phyloP scores from a whole-genome alignment of 192 early-diverging fungal species.

The Phlyctochytrium bullatum region DNA sequence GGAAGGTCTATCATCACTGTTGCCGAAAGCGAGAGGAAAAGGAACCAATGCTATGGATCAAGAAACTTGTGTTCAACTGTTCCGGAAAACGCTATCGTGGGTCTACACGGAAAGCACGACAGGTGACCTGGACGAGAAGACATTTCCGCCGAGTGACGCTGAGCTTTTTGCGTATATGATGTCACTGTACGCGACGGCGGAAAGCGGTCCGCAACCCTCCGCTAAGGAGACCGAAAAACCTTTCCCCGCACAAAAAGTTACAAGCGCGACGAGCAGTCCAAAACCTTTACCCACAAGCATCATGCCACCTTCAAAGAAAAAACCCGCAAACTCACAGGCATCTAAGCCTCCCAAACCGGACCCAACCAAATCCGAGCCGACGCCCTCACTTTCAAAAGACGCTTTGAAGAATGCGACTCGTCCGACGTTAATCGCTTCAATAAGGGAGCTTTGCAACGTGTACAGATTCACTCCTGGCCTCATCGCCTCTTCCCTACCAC shows the following conservation, averaged over 20 bases:
- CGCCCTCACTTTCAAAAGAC: too few relatives aligned
- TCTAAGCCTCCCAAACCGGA: background rate
- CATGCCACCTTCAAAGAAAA: background rate
- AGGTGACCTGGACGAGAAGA: background rate
- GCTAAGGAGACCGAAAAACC: background rate
- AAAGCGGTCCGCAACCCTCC: background rate
- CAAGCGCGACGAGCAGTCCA: background rate
- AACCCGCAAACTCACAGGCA: background rate
- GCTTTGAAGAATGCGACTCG: background rate
- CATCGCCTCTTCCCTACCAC: constrained; percentile 9
- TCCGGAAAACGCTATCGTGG: too few relatives aligned
- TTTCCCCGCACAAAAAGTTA: background rate
- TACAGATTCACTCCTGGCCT: constrained; percentile 25
- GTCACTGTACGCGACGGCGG: background rate
- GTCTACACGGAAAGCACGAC: too few relatives aligned
- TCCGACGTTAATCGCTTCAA: constrained; percentile 20
- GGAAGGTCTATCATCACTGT: too few relatives aligned
- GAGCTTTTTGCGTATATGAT: constrained; percentile 2
- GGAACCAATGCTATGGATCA: too few relatives aligned
- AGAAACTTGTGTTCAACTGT: too few relatives aligned
- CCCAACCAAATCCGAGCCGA: too few relatives aligned
- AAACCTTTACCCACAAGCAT: background rate
- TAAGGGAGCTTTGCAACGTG: constrained; percentile 24
- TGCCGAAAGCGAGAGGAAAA: too few relatives aligned
- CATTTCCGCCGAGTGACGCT: constrained; percentile 1